These are phyloP conservation scores for Lumnitzera racemosa DNA, from an alignment of 345 rosid genomes.

Conservation along the genomic window DNA sequence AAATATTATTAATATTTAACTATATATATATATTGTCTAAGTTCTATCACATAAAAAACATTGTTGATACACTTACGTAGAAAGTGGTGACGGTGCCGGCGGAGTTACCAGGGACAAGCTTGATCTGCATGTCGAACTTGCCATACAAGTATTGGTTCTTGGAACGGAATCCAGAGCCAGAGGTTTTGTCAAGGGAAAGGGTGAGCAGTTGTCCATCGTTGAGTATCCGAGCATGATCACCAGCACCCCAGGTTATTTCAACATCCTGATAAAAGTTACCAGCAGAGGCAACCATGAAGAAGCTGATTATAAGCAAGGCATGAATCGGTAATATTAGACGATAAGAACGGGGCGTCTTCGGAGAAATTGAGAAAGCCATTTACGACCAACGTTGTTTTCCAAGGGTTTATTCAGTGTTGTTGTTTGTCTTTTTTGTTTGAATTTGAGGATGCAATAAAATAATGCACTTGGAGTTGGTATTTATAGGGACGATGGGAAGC, in stretches of 20 bases:
- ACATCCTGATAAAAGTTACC: constrained; percentile 37
- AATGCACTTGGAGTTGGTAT: no score
- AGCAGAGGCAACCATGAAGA: constrained; percentile 5
- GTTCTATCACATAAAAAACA: no score
- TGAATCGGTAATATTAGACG: no score
- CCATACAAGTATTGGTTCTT: constrained; percentile 47
- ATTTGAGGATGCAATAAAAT: no score
- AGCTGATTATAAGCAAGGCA: background rate
- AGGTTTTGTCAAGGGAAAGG: constrained; percentile 51
- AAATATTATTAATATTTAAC: background rate
- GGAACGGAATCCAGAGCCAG: constrained; percentile 70
- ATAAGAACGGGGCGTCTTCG: no score
- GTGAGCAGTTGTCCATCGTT: constrained; percentile 50
- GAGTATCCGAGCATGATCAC: constrained; percentile 40
- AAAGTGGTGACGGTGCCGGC: constrained; percentile 77
- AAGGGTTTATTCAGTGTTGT: no score
- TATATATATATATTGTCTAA: background rate
- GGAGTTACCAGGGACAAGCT: constrained; percentile 74
- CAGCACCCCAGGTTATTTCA: constrained; percentile 53
- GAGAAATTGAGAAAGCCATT: no score
- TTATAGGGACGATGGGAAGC: no score
- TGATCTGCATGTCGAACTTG: constrained; percentile 58
- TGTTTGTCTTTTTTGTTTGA: no score
- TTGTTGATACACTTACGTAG: constrained; percentile 28
- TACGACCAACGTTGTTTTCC: no score